These are phyloP conservation scores for Lagenidium sp. DNA, from an alignment of 352 stramenopile species.

Conservation along the genomic window DNA sequence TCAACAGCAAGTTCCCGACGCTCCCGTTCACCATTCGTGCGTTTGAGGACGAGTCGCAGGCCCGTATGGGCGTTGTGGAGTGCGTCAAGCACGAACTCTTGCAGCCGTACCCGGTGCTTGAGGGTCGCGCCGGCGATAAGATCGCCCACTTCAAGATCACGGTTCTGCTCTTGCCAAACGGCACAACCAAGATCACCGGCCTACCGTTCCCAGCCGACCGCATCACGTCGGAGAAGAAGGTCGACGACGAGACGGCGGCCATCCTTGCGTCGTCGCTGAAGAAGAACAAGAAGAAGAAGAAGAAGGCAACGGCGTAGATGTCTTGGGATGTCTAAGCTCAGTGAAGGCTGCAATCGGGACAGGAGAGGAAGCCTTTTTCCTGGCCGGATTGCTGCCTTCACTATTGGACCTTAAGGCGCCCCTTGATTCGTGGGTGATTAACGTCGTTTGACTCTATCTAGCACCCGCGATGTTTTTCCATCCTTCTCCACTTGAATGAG, in stretches of 20 bases:
- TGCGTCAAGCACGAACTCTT: constrained; percentile 97
- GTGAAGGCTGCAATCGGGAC: no score
- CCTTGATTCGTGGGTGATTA: no score
- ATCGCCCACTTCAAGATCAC: constrained; percentile 99
- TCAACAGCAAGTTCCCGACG: constrained; percentile 98
- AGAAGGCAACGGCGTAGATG: constrained; percentile 63
- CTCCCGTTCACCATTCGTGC: constrained; percentile 97
- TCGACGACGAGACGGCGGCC: constrained; percentile 89
- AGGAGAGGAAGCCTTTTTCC: no score
- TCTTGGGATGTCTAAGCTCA: no score
- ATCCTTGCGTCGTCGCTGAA: constrained; percentile 89
- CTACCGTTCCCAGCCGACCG: constrained; percentile 85
- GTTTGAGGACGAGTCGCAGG: constrained; percentile 93
- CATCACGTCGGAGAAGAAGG: constrained; percentile 89
- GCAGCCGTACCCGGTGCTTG: constrained; percentile 96
- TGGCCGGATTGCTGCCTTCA: no score
- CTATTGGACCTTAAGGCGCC: no score
- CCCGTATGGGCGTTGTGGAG: constrained; percentile 97
- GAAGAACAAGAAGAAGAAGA: constrained; percentile 97
- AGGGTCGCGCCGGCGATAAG: constrained; percentile 91
- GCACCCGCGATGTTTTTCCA: no score
- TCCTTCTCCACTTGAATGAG: constrained; percentile 28
- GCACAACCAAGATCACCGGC: constrained; percentile 95
- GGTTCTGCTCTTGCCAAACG: constrained; percentile 94
- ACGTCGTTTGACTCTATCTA: no score